Evolutionary conservation across 2,329 filamentous ascomycete genomes (phyloP).

Genomic region (Claviceps africana): DNA sequence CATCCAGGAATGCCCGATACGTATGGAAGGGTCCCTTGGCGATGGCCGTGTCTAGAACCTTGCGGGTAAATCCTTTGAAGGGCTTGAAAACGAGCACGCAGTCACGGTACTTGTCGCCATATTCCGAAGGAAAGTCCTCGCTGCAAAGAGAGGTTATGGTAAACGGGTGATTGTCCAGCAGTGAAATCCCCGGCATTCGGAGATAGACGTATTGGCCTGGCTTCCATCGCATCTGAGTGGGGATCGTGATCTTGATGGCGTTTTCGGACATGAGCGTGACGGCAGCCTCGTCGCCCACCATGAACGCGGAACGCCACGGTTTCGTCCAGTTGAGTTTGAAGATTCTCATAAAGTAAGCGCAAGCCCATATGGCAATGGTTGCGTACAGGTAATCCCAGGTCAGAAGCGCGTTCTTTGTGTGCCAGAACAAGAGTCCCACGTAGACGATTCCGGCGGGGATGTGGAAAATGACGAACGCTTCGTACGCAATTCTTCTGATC

Average conservation of each 20-base stretch:
- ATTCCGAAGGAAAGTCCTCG: constrained; percentile 83
- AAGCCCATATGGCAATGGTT: constrained; percentile 62
- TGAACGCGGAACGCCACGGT: constrained; percentile 63
- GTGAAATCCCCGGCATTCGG: constrained; percentile 79
- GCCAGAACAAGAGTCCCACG: constrained; percentile 83
- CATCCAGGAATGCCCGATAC: constrained; percentile 83
- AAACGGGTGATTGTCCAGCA: constrained; percentile 90
- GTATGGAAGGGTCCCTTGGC: constrained; percentile 82
- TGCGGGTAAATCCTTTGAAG: constrained; percentile 78
- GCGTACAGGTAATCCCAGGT: constrained; percentile 84
- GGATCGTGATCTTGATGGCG: constrained; percentile 89
- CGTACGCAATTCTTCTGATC: constrained; percentile 65
- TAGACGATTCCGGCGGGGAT: constrained; percentile 70
- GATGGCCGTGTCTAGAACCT: constrained; percentile 68
- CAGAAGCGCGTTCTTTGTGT: constrained; percentile 80
- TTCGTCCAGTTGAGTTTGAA: constrained; percentile 85
- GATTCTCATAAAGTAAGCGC: constrained; percentile 60
- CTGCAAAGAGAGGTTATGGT: constrained; percentile 88
- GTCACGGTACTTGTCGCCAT: constrained; percentile 76
- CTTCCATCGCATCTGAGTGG: constrained; percentile 83
- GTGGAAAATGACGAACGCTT: constrained; percentile 72
- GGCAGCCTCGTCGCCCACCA: constrained; percentile 83
- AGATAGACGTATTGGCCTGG: constrained; percentile 93
- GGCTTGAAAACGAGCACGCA: constrained; percentile 86
- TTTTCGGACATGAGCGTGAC: constrained; percentile 84